These are phyloP conservation scores for Casuarina cunninghamiana DNA, from an alignment of 306 rosid species.

Conservation along the genomic window DNA sequence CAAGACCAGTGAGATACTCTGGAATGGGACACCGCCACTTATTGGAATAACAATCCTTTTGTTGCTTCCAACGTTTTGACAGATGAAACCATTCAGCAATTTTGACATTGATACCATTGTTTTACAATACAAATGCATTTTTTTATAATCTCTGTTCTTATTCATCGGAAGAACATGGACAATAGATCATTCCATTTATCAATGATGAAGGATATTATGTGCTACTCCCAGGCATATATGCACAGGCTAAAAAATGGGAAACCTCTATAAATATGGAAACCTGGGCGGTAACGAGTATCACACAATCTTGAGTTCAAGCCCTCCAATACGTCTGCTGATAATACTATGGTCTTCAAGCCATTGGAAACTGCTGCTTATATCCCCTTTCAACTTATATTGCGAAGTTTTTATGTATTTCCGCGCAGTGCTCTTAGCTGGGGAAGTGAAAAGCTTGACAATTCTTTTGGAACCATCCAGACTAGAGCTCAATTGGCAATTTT, in stretches of 20 bases:
- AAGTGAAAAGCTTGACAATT: no score
- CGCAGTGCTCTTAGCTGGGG: no score
- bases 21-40: neutral
- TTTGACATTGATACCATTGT: slow-evolving; percentile 1
- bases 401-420: no score
- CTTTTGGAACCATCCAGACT: no score
- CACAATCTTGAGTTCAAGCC: no score
- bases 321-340: neutral
- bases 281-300: no score
- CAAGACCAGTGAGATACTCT: neutral
- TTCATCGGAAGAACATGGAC: neutral
- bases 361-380: no score
- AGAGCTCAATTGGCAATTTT: no score
- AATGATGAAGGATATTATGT: neutral
- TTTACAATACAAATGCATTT: neutral
- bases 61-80: neutral
- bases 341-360: neutral
- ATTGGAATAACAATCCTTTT: neutral
- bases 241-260: neutral
- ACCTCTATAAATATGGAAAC: no score
- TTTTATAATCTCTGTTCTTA: neutral
- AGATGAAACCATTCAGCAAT: slow-evolving; percentile 4
- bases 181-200: neutral
- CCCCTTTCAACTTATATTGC: no score
- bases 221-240: no score